These are phyloP conservation scores for Xenoacremonium recifei DNA, from an alignment of 2,329 filamentous ascomycete species.

Conservation along the genomic window DNA sequence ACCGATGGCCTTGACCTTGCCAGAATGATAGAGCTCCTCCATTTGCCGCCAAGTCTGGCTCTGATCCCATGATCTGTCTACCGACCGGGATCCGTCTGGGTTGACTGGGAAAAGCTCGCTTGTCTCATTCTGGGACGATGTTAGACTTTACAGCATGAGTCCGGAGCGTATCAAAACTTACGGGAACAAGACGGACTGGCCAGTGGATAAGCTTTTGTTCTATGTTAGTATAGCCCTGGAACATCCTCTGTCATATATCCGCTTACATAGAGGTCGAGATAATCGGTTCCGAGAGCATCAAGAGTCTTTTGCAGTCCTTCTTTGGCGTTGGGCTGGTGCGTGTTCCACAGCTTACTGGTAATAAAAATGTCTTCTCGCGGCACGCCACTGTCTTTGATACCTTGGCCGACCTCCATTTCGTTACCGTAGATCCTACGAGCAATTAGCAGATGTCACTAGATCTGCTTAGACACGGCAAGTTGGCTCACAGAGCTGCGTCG, in stretches of 20 bases:
- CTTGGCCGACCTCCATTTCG: constrained; percentile 47
- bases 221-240: constrained; percentile 17
- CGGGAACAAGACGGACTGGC: too few species aligned
- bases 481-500: too few species aligned
- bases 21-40: constrained; percentile 21
- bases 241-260: constrained; percentile 13
- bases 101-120: too few species aligned
- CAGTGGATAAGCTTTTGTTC: too few species aligned
- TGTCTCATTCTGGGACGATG: too few species aligned
- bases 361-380: constrained; percentile 45
- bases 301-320: constrained; percentile 43
- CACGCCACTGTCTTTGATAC: constrained; percentile 44
- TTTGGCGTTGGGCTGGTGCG: constrained; percentile 51
- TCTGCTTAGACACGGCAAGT: too few species aligned
- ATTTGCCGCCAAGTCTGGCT: constrained; percentile 17
- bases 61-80: constrained; percentile 9
- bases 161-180: too few species aligned
- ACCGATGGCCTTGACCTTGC: constrained; percentile 56
- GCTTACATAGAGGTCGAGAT: constrained; percentile 42
- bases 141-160: too few species aligned
- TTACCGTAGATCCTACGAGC: too few species aligned
- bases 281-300: constrained; percentile 41
- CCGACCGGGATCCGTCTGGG: constrained; percentile 20
- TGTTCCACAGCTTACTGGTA: constrained; percentile 63
- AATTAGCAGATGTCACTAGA: too few species aligned